A percentile compares a stretch with the other conserved stretches of the same genome.
phyloP scores from a whole-genome alignment of 805 yeast genomes.

The Grigorovia transvaalensis region DNA sequence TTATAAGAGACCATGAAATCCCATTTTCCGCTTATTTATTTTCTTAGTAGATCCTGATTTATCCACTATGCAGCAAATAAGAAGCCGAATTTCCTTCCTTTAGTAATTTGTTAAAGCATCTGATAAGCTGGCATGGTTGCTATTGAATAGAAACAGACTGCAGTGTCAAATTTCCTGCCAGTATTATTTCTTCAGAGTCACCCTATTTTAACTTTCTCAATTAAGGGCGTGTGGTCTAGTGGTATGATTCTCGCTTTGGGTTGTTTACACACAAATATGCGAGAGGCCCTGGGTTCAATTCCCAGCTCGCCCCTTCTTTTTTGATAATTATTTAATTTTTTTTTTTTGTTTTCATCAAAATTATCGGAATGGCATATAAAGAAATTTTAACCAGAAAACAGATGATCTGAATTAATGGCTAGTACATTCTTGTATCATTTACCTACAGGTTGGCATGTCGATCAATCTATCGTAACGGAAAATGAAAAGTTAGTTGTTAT shows the following conservation, averaged over 20 bases:
- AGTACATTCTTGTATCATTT: conserved; percentile 75
- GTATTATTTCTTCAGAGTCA: no score
- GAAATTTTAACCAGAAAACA: not conserved
- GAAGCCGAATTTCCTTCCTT: no score
- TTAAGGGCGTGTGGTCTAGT: conserved; percentile 39
- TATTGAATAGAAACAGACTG: no score
- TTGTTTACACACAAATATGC: conserved; percentile 26
- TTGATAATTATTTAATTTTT: no score
- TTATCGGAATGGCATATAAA: not conserved
- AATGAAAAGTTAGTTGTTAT: conserved; percentile 81
- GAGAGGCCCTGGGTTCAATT: conserved; percentile 57
- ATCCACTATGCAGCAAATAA: no score
- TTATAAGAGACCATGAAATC: no score
- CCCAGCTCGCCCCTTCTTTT: conserved; percentile 37
- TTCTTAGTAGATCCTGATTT: no score
- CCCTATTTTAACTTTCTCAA: no score
- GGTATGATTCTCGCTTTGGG: conserved; percentile 50
- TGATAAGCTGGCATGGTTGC: no score
- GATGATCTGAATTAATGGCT: conserved; percentile 40
- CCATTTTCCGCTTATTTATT: no score
- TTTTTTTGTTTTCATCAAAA: conserved; percentile 2
- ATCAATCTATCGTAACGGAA: conserved; percentile 92
- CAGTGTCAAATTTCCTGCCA: no score
- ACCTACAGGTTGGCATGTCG: conserved; percentile 91
- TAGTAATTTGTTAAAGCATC: no score